phyloP scores from a whole-genome alignment of 768 basidiomycete species.

The Phlegmacium glaucopus region DNA sequence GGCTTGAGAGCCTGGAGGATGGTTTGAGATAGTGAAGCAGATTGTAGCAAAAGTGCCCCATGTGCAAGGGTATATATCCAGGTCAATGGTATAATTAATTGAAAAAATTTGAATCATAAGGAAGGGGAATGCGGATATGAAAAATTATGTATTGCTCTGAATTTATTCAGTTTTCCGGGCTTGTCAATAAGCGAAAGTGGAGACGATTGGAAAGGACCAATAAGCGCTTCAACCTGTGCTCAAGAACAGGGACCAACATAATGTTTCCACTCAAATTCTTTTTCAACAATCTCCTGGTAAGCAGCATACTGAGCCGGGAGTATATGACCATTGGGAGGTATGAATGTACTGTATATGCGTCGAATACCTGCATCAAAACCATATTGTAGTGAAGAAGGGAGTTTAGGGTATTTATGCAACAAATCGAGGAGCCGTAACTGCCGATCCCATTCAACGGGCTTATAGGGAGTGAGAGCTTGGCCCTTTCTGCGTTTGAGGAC shows the following conservation, averaged over 20 bases:
- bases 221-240: conserved; percentile 3
- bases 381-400: too few species aligned
- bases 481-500: too few species aligned
- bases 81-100: conserved; percentile 25
- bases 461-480: too few species aligned
- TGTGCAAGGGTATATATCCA: conserved; percentile 26
- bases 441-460: too few species aligned
- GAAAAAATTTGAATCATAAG: conserved; percentile 5
- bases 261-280: conserved; percentile 17
- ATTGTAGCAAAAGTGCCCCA: conserved; percentile 38
- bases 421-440: too few species aligned
- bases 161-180: conserved; percentile 15
- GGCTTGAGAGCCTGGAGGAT: conserved; percentile 34
- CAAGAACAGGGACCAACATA: conserved; percentile 29
- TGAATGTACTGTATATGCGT: too few species aligned
- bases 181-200: conserved; percentile 27
- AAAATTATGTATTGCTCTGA: conserved; percentile 25
- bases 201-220: conserved; percentile 29
- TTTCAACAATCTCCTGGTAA: conserved; percentile 14
- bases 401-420: too few species aligned
- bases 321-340: conserved; percentile 23
- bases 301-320: not conserved
- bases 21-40: conserved; percentile 21
- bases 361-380: too few species aligned
- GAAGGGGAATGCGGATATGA: conserved; percentile 8